These are phyloP conservation scores for Cryptosporidium meleagridis DNA, from an alignment of 169 alveolate genomes.

Conservation along the genomic window DNA sequence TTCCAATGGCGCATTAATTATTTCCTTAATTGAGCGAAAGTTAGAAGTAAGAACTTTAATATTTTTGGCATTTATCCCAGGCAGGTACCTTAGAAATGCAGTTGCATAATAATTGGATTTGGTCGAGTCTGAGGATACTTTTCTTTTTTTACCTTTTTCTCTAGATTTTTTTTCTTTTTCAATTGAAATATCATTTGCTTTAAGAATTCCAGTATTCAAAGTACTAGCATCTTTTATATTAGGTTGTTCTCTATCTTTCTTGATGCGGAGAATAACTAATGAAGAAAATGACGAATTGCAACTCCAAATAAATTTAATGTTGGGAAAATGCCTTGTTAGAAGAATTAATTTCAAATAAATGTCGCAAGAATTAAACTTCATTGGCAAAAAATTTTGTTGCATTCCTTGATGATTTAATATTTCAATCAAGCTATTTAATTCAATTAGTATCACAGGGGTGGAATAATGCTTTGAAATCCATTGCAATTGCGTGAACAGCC, in stretches of 20 bases:
- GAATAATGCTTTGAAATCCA: constrained; percentile 79
- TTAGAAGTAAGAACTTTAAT: constrained; percentile 39
- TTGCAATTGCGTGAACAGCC: constrained; percentile 84
- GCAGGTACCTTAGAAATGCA: constrained; percentile 41
- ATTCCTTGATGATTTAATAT: constrained; percentile 7
- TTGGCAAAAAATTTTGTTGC: constrained; percentile 69
- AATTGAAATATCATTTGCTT: background rate
- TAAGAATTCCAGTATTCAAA: constrained; percentile 17
- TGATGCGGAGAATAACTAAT: constrained; percentile 27
- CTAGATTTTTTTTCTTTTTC: background rate
- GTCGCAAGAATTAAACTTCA: constrained; percentile 59
- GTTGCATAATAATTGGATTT: constrained; percentile 63
- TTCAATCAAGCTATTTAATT: constrained; percentile 62
- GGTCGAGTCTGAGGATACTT: constrained; percentile 22
- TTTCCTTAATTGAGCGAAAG: constrained; percentile 38
- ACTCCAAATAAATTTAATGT: constrained; percentile 79
- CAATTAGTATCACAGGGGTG: constrained; percentile 77
- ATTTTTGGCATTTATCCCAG: constrained; percentile 65
- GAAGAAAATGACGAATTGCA: constrained; percentile 80
- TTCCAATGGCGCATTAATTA: constrained; percentile 41
- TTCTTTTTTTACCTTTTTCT: constrained; percentile 16
- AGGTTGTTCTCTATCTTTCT: constrained; percentile 55
- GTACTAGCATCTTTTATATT: constrained; percentile 21
- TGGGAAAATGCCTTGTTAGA: constrained; percentile 77
- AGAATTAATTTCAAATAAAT: constrained; percentile 75